A percentile compares a stretch with the other conserved stretches of the same genome.
phyloP scores from a whole-genome alignment of 495 filamentous ascomycete species.

The Penicillium antarcticum region DNA sequence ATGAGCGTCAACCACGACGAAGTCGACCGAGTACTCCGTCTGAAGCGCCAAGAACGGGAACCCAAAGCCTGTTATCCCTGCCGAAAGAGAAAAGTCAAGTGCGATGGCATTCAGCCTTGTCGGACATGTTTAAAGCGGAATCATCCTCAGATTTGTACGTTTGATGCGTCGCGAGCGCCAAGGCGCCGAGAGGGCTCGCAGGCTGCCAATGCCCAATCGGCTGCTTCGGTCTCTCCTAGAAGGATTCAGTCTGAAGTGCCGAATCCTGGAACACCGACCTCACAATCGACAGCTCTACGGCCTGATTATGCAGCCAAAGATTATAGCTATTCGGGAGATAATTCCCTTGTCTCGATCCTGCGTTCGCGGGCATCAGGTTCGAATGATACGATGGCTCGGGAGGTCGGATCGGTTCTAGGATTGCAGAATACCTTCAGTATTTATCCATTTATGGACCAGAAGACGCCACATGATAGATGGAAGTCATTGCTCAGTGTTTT shows the following conservation, averaged over 20 bases:
- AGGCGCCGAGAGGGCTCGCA: background rate
- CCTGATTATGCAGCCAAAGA: slow-evolving; percentile 28
- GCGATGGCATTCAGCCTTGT: slow-evolving; percentile 31
- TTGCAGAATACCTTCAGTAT: slow-evolving; percentile 68
- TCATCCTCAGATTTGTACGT: slow-evolving; percentile 38
- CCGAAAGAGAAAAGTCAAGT: slow-evolving; percentile 42
- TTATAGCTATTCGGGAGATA: slow-evolving; percentile 42
- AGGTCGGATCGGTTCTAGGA: slow-evolving; percentile 53
- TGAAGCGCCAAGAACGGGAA: slow-evolving; percentile 32
- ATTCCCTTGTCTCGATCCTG: slow-evolving; percentile 33
- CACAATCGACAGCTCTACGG: background rate
- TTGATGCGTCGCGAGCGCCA: slow-evolving; percentile 9
- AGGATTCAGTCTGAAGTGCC: background rate
- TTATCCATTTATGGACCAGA: slow-evolving; percentile 58
- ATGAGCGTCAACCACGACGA: slow-evolving; percentile 19
- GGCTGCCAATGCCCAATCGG: background rate
- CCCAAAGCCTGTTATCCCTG: slow-evolving; percentile 38
- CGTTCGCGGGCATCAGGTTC: slow-evolving; percentile 52
- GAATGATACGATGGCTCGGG: slow-evolving; percentile 36
- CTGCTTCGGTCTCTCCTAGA: background rate
- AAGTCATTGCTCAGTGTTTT: slow-evolving; percentile 24
- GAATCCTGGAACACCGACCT: too few relatives aligned
- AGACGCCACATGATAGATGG: slow-evolving; percentile 29
- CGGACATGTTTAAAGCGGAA: slow-evolving; percentile 28
- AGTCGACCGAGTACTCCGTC: slow-evolving; percentile 29